Base-by-base conservation (phyloP, 192 early-diverging fungal genomes). In the Gorgonomyces haynaldii region DNA sequence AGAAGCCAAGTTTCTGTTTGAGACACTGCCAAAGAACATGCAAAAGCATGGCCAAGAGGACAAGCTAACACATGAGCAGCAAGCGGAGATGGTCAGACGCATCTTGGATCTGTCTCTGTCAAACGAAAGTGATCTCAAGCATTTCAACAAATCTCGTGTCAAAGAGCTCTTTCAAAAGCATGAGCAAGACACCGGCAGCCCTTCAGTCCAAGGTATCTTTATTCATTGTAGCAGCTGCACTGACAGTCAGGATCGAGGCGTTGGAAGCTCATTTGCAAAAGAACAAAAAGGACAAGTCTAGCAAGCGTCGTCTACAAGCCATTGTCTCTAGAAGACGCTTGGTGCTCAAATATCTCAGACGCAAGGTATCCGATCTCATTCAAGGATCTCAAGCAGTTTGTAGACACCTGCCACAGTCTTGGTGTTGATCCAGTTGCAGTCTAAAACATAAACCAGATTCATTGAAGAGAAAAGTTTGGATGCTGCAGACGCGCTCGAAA, bases 311-410 rank as follows among this genome's bases (percentile, higher is more conserved):
- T 36, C 77, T 95, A 52, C 81, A 86, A 45, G 70, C 72, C 40
- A 72, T 82, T 58, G 64, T 89, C 36, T 82, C 86, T 51, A 85
- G 88, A 67, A 75, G 90, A 20, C 79, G 81, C 35, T 78, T 74
- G 36, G 76, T 94, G 20, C 74, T 97, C 22, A 86, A 85, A 64
- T 97, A 98, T 63, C 70, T 98, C 27, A 81, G 88, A 66, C 73
- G 79, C 28, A 69, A 54, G 59, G 71, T 74, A 59, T 15, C 43
- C 15, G 7, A 36, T 27, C 2, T 57, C n/a, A 37, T 7, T 42
- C 2, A 19, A 75, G 72, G 50, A 76, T 51, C 50, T 76, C 24
- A 19, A 44, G 10, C 52, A 62, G 48, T 76, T 56, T 61, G 64
- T 76, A 12, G 56, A 59, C 8, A 65, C 61, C 4, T 76, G 73